phyloP scores from a whole-genome alignment of 1,284 basidiomycete genomes.

The Stereum hirsutum region DNA sequence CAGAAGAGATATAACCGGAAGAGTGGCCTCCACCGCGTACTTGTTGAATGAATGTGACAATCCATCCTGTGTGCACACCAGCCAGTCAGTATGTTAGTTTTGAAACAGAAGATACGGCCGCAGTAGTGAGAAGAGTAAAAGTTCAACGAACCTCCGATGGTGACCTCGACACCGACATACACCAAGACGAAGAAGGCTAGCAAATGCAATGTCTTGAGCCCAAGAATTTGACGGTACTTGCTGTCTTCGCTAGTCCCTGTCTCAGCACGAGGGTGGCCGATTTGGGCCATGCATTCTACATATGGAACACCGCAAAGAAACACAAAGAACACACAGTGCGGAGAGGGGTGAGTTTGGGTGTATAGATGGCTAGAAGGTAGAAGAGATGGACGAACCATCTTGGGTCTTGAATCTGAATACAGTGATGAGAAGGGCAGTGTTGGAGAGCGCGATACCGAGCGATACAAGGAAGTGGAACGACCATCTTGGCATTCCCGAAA shows the following conservation, averaged over 20 bases:
- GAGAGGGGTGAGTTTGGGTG: neutral
- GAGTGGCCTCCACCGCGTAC: conserved; percentile 33
- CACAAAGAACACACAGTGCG: neutral
- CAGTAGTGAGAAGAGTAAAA: too few relatives aligned
- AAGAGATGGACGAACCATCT: conserved; percentile 29
- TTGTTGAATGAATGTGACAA: conserved; percentile 36
- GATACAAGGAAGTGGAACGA: conserved; percentile 62
- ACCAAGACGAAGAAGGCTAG: conserved; percentile 35
- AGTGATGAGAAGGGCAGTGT: conserved; percentile 28
- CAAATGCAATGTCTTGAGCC: conserved; percentile 27
- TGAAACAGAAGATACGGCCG: too few relatives aligned
- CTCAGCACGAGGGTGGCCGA: conserved; percentile 20
- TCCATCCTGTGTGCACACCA: too few relatives aligned
- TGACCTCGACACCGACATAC: conserved; percentile 40
- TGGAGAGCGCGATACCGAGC: conserved; percentile 42
- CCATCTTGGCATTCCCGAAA: conserved; percentile 39
- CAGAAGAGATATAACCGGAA: conserved; percentile 38
- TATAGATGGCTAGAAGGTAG: neutral
- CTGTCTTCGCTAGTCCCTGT: conserved; percentile 15
- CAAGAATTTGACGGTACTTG: conserved; percentile 30
- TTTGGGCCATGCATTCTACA: conserved; percentile 24
- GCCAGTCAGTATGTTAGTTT: too few relatives aligned
- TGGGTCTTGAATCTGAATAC: conserved; percentile 50
- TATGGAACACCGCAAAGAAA: neutral
- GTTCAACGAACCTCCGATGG: conserved; percentile 28